Conservation (phyloP, 2,329 filamentous ascomycete species). For the Trichophyton verrucosum region DNA sequence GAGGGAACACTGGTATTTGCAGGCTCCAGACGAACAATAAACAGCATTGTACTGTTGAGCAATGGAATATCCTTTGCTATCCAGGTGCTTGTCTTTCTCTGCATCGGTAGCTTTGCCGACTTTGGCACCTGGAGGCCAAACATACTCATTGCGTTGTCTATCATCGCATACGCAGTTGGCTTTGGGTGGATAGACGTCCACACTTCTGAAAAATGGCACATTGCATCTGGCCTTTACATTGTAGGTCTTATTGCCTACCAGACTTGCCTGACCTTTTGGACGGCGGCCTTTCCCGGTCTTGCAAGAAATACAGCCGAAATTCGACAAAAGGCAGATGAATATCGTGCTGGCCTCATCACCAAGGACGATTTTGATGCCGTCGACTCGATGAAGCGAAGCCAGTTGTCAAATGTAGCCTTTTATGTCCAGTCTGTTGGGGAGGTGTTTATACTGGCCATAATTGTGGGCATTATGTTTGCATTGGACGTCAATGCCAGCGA, state of each 20-base stretch:
- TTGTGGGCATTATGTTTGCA: constrained; percentile 52
- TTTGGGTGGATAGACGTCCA: constrained; percentile 58
- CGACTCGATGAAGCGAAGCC: constrained; percentile 52
- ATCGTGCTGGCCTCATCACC: constrained; percentile 41
- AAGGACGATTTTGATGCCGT: constrained; percentile 48
- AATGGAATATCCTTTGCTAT: constrained; percentile 56
- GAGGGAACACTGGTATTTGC: constrained; percentile 43
- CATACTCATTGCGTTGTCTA: constrained; percentile 49
- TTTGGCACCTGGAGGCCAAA: constrained; percentile 54
- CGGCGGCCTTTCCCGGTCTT: constrained; percentile 49
- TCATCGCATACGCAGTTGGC: constrained; percentile 50
- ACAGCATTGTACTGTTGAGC: constrained; percentile 33
- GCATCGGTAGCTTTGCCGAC: constrained; percentile 42
- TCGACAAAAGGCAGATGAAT: constrained; percentile 39
- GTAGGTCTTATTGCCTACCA: constrained; percentile 55
- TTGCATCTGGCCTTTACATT: constrained; percentile 51
- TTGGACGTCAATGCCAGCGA: constrained; percentile 47
- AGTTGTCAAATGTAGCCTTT: constrained; percentile 52
- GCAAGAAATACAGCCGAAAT: constrained; percentile 43
- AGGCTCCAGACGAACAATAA: constrained; percentile 46
- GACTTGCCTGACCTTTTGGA: constrained; percentile 57
- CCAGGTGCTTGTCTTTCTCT: constrained; percentile 39
- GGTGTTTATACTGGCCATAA: constrained; percentile 50
- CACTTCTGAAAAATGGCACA: constrained; percentile 46
- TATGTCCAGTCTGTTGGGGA: constrained; percentile 52